These are phyloP conservation scores for Melanogaster broomeanus DNA, from an alignment of 768 basidiomycete species.

Conservation along the genomic window DNA sequence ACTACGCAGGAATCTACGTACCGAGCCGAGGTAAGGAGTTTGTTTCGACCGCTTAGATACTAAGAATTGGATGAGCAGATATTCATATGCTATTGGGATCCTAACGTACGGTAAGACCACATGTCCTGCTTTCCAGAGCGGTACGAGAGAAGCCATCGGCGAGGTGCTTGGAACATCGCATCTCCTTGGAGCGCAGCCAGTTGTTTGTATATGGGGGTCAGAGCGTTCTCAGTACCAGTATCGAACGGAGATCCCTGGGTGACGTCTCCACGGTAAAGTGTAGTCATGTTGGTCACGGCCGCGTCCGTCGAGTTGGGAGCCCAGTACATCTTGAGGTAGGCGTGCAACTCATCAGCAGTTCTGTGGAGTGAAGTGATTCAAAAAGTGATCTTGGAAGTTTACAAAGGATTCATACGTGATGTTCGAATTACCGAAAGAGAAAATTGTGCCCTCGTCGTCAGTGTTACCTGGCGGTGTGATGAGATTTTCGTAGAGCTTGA, in stretches of 20 bases:
- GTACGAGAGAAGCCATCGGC: constrained; percentile 45
- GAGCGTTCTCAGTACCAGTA: constrained; percentile 43
- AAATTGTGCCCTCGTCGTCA: constrained; percentile 61
- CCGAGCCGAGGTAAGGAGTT: neutral
- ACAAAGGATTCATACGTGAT: constrained; percentile 24
- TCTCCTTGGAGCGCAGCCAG: constrained; percentile 52
- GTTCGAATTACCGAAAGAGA: constrained; percentile 27
- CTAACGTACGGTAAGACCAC: constrained; percentile 9
- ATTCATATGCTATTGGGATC: neutral
- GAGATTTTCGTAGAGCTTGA: neutral
- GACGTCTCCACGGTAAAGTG: constrained; percentile 38
- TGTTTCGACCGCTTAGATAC: constrained; percentile 2
- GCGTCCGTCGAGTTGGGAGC: constrained; percentile 9
- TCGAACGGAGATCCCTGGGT: constrained; percentile 52
- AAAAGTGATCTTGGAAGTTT: neutral
- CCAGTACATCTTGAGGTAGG: constrained; percentile 18
- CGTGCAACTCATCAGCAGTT: constrained; percentile 18
- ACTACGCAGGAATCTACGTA: neutral
- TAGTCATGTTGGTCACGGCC: neutral
- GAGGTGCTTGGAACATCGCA: constrained; percentile 49
- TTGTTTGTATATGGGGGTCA: constrained; percentile 50
- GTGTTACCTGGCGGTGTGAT: constrained; percentile 40
- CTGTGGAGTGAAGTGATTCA: constrained; percentile 13
- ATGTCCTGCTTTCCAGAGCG: constrained; percentile 36
- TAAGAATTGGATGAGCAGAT: neutral